A percentile compares a stretch with the other conserved stretches of the same genome.
Conservation (phyloP, 176 grass and related monocot genomes). For the Bromus sterilis region DNA sequence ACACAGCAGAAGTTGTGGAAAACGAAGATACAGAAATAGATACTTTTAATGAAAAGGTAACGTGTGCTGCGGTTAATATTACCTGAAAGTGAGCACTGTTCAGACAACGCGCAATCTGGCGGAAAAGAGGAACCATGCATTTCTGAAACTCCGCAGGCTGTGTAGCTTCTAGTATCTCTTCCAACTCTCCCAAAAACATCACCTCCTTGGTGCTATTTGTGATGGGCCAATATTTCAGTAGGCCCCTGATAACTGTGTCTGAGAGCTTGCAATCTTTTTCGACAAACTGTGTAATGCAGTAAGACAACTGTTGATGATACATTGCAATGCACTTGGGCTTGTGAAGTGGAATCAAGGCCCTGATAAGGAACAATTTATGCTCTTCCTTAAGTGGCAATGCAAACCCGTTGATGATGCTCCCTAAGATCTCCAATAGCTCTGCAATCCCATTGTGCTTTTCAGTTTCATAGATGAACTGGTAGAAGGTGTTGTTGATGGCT, state of each 20-base stretch:
- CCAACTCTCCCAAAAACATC: constrained; percentile 78
- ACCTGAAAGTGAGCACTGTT: constrained; percentile 92
- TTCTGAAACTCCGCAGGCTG: constrained; percentile 81
- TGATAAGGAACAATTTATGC: constrained; percentile 71
- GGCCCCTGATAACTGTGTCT: constrained; percentile 77
- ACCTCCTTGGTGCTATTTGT: constrained; percentile 86
- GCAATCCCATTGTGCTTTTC: constrained; percentile 86
- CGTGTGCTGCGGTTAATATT: neutral
- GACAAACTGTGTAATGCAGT: constrained; percentile 76
- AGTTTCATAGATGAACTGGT: constrained; percentile 85
- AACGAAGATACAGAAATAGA: neutral
- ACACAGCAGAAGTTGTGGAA: neutral
- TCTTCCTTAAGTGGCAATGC: constrained; percentile 90
- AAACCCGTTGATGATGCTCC: constrained; percentile 84
- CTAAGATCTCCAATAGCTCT: constrained; percentile 76
- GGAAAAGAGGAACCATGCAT: constrained; percentile 88
- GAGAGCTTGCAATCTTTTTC: constrained; percentile 81
- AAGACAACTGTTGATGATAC: constrained; percentile 79
- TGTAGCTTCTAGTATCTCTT: constrained; percentile 84
- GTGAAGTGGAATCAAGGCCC: constrained; percentile 75
- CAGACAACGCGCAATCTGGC: constrained; percentile 60
- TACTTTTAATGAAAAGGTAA: neutral
- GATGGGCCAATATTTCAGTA: constrained; percentile 86
- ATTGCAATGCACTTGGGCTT: constrained; percentile 60
- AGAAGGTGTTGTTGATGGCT: constrained; percentile 84